Evolutionary conservation across 2,329 filamentous ascomycete genomes (phyloP), one percentile per base, ranked within the genome.

Genomic region (Aspergillus sp.): DNA sequence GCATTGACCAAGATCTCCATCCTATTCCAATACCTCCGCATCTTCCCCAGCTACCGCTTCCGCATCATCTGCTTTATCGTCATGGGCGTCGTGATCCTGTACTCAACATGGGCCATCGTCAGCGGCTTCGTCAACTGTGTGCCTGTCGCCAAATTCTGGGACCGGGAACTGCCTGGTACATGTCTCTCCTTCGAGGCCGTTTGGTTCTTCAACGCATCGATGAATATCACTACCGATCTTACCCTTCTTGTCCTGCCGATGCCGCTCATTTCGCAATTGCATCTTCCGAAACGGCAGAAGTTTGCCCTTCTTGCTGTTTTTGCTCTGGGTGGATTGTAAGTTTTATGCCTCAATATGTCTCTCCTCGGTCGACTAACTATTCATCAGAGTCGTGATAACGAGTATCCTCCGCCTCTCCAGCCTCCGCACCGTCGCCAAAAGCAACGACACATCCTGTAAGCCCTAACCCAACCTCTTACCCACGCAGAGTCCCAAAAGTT

Each of bases 1-100:
- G 66, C 62, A 54, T 74, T 73, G 60, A 80, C 77, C 45, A 81
- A 81, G 66, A 72, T 77, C 60, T 81, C 79, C 47, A 79, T 82
- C 57, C 71, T 82, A 25, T 73, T 80, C 43, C 80, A 82, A 69
- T 81, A 82, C 62, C 72, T 82, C 11, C 79, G 80, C 31, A 76
- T 83, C 58, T 80, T 82, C 68, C 72, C 67, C 50, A 65, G 67
- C 52, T 70, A 63, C 22, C 62, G 58, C 41, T 75, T 73, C 48
- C 71, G 78, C 22, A 59, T 72, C 7, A 60, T 68, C 30, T 79
- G 78, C 61, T 77, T 72, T 54, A 38, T 67, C 23, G 63, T 81
- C 22, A 69, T 81, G 61, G 61, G 65, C 1, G 51, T 74, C 67
- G 63, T 76, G 15, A 67, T 69, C 5, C 46, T 66, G 4, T 76